Base-by-base conservation (phyloP, 345 rosid genomes). In the Camelina sativa region DNA sequence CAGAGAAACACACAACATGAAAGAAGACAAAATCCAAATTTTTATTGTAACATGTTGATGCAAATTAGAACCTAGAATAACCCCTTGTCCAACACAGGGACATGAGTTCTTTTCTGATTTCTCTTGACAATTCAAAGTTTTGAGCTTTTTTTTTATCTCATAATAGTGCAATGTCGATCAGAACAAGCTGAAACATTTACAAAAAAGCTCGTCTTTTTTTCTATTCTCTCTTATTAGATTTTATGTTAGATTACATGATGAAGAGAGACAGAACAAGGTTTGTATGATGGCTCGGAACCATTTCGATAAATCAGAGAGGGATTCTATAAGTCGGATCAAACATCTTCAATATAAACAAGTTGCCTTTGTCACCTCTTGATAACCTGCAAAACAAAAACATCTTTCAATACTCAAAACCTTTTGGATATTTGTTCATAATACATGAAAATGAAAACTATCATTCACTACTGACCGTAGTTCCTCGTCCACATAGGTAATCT, bases 331-430 rank as follows among this genome's bases (percentile, higher is more conserved):
- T 84, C 2, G 91, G 95, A 85, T 94, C 97, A 2, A 89, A 69
- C 97, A 91, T 94, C 86, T 88, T 94, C 85, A 94, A 73, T 82
- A 94, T 37, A 82, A 94, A 94, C 84, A 94, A 76, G 75, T 91
- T 94, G 7, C 97, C 98, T 68, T 84, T 86, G 80, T 91, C 97
- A 32, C 98, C 98, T 67, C 97, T 88, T 40, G 97, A 89, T 71
- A 91, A 28, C 78, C 98, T 94, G 89, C 71, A 54, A 20, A 37
- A 34, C 2, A 15, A 17, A 28, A 11, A n/a, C n/a, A 48, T 25
- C 19, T 17, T 62, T 28, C 0, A 13, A 11, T 19, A 44, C 53
- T 22, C 44, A 23, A 59, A n/a, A 68, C 20, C 28, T 37, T 22
- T 62, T 37, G 15, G 6, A 51, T 75, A 2, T 64, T 64, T 44